phyloP scores from a whole-genome alignment of 2,329 filamentous ascomycete species.

The Trichocomaceae sp. region DNA sequence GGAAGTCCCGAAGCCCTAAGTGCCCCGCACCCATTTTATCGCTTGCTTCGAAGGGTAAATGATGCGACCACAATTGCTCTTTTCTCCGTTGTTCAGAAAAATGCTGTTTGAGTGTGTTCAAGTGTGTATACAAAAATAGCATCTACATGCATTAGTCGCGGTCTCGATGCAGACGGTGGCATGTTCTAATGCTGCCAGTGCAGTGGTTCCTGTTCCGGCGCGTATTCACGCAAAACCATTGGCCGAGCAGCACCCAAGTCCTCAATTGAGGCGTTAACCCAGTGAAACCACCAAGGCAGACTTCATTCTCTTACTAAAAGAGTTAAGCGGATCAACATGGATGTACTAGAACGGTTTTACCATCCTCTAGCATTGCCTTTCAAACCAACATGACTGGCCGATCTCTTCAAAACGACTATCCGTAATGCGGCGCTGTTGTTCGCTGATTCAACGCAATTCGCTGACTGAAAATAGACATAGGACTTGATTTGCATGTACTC shows the following conservation, averaged over 20 bases:
- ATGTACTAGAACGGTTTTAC: neutral
- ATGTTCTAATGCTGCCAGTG: neutral
- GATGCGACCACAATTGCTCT: neutral
- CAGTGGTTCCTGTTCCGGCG: conserved; percentile 3
- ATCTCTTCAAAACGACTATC: neutral
- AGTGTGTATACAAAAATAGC: neutral
- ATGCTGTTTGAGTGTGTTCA: neutral
- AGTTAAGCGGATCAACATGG: neutral
- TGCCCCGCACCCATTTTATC: neutral
- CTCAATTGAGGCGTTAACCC: too few relatives aligned
- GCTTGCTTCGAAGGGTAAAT: neutral
- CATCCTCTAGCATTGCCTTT: neutral
- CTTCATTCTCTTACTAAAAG: neutral
- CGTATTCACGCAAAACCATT: neutral
- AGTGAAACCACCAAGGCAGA: conserved; percentile 1
- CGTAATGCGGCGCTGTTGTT: neutral
- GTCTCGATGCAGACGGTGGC: neutral
- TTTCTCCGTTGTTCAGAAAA: neutral
- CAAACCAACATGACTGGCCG: neutral
- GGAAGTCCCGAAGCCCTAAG: neutral
- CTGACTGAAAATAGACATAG: neutral
- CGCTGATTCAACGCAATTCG: neutral
- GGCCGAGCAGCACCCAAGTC: neutral
- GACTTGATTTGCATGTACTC: neutral
- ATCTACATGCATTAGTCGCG: neutral